These are phyloP conservation scores for Taiozyma onychis DNA, from an alignment of 1,139 yeast species.

Conservation along the genomic window DNA sequence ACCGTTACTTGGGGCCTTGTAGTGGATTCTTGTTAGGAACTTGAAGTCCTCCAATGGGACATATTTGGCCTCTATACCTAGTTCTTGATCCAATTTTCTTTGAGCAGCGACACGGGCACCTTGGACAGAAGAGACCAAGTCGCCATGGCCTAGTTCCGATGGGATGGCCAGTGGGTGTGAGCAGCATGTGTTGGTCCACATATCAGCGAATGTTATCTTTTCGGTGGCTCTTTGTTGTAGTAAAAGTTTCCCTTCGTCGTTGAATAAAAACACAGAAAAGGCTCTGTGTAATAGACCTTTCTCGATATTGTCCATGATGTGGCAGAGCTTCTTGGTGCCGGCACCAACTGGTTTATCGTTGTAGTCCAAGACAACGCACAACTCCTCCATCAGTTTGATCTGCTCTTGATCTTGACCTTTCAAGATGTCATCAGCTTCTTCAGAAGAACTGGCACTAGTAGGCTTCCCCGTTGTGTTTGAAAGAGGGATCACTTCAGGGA, in stretches of 20 bases:
- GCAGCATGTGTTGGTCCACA: conserved; percentile 99
- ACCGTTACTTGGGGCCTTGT: conserved; percentile 77
- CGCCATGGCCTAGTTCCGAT: conserved; percentile 61
- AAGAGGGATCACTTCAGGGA: conserved; percentile 57
- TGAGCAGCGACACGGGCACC: conserved; percentile 90
- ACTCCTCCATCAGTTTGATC: conserved; percentile 91
- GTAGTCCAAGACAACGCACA: conserved; percentile 89
- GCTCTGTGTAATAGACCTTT: conserved; percentile 90
- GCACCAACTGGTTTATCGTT: conserved; percentile 86
- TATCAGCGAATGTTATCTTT: conserved; percentile 89
- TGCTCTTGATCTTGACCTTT: conserved; percentile 92
- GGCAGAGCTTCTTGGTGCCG: conserved; percentile 91
- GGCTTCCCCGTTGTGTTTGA: conserved; percentile 24
- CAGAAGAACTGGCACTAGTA: conserved; percentile 24
- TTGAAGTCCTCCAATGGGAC: conserved; percentile 68
- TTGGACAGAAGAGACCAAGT: conserved; percentile 50
- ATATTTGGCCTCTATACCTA: conserved; percentile 67
- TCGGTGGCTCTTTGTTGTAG: conserved; percentile 94
- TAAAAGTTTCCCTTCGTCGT: conserved; percentile 67
- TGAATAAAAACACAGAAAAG: conserved; percentile 87
- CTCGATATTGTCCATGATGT: conserved; percentile 81
- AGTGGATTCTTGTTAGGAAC: conserved; percentile 89
- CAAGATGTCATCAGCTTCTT: conserved; percentile 37
- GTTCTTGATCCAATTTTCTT: conserved; percentile 86
- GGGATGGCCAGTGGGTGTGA: conserved; percentile 91